A percentile compares a stretch with the other conserved stretches of the same genome.
Evolutionary conservation across 2,329 filamentous ascomycete species (phyloP).

Genomic region (Ascochyta pisi): DNA sequence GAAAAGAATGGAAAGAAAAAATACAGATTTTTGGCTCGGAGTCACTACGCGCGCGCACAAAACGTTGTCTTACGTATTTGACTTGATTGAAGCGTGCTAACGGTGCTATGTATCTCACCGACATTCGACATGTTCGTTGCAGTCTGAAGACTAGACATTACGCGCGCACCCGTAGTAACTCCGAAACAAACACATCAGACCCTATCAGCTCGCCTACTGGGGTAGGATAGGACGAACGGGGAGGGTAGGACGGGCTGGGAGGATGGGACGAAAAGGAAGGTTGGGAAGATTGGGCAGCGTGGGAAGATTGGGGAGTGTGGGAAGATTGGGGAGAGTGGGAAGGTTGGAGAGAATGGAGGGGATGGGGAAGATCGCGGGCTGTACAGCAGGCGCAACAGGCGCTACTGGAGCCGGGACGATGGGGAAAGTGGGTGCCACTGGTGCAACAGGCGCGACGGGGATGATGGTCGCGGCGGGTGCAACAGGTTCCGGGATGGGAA

Average conservation of each 20-base stretch:
- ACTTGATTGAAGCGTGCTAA: constrained; percentile 17
- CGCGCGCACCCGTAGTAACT: constrained; percentile 10
- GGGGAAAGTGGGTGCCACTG: neutral
- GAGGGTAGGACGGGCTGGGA: neutral
- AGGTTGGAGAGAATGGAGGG: neutral
- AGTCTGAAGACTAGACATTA: constrained; percentile 18
- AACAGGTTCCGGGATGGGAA: neutral
- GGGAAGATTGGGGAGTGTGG: no score
- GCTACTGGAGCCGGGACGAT: neutral
- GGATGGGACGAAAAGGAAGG: neutral
- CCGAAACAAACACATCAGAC: neutral
- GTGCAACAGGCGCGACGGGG: neutral
- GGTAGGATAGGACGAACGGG: neutral
- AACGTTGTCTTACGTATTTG: constrained; percentile 8
- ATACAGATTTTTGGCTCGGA: neutral
- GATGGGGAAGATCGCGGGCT: neutral
- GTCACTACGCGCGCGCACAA: constrained; percentile 7
- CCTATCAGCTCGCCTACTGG: neutral
- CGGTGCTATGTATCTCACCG: constrained; percentile 13
- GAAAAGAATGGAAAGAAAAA: neutral
- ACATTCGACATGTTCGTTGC: neutral
- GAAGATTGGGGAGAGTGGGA: neutral
- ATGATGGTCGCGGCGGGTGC: neutral
- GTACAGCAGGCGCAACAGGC: neutral
- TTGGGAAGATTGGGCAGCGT: no score